A percentile compares a stretch with the other conserved stretches of the same genome.
These are phyloP conservation scores for Aureobasidium sp. DNA, from an alignment of 2,329 filamentous ascomycete species.

Conservation along the genomic window DNA sequence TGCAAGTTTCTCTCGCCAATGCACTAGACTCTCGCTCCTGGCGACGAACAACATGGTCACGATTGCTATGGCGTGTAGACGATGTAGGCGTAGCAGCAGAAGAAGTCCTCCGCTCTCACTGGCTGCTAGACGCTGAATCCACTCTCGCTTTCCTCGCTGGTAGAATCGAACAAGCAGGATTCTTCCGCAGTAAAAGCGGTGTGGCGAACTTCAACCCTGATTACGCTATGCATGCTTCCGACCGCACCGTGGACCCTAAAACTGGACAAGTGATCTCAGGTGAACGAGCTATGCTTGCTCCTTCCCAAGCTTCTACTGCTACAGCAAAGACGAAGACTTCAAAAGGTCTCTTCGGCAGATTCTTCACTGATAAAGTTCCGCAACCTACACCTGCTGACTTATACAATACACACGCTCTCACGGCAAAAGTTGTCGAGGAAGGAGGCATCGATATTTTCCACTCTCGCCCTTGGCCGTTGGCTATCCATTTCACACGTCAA, in stretches of 20 bases:
- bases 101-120: slow-evolving; percentile 80
- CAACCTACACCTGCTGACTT: slow-evolving; percentile 31
- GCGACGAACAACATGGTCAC: slow-evolving; percentile 91
- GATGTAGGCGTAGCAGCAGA: slow-evolving; percentile 87
- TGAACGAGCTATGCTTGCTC: slow-evolving; percentile 27
- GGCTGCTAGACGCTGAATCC: slow-evolving; percentile 82
- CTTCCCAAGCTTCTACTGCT: slow-evolving; percentile 23
- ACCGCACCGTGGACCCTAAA: slow-evolving; percentile 11
- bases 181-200: slow-evolving; percentile 31
- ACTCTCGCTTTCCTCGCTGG: slow-evolving; percentile 87
- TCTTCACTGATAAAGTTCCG: slow-evolving; percentile 3
- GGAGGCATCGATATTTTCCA: slow-evolving; percentile 35
- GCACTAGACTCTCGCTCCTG: slow-evolving; percentile 82
- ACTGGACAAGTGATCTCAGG: slow-evolving; percentile 21
- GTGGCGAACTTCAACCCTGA: slow-evolving; percentile 20
- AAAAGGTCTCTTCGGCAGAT: slow-evolving; percentile 15
- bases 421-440: slow-evolving; percentile 30
- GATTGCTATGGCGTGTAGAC: slow-evolving; percentile 94
- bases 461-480: slow-evolving; percentile 71
- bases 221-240: slow-evolving; percentile 12
- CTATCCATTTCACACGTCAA: slow-evolving; percentile 76
- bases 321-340: slow-evolving; percentile 26
- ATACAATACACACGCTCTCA: slow-evolving; percentile 30
- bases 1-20: slow-evolving; percentile 80
- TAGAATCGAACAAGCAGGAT: slow-evolving; percentile 72